These are phyloP conservation scores for Pseudocercospora fijiensis DNA, from an alignment of 2,329 filamentous ascomycete species.

Conservation along the genomic window DNA sequence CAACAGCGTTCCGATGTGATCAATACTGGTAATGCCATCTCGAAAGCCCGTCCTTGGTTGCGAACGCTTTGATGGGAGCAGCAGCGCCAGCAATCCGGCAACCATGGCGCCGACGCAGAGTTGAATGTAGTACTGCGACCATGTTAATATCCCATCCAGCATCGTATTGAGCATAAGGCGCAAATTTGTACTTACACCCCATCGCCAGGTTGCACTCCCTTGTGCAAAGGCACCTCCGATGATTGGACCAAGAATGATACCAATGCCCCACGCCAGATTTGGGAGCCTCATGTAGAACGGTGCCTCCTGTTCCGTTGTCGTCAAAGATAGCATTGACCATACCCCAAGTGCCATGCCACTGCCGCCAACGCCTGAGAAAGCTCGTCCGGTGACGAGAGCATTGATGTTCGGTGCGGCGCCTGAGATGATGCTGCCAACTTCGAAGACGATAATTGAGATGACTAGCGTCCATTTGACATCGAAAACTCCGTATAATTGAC, in stretches of 20 bases:
- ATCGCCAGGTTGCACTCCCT: conserved; percentile 14
- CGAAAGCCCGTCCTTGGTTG: conserved; percentile 6
- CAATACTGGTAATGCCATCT: conserved; percentile 37
- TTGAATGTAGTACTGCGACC: conserved; percentile 47
- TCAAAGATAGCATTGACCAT: conserved; percentile 12
- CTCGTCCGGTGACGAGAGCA: conserved; percentile 37
- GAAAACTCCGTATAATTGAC: conserved; percentile 12
- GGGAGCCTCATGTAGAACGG: conserved; percentile 7
- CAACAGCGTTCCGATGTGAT: conserved; percentile 50
- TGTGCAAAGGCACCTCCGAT: conserved; percentile 17
- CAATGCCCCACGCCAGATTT: conserved; percentile 11
- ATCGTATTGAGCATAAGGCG: not conserved
- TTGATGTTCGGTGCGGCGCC: conserved; percentile 37
- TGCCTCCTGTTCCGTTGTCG: conserved; percentile 15
- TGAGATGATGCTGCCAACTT: conserved; percentile 34
- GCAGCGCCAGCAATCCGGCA: conserved; percentile 40
- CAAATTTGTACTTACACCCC: conserved; percentile 5
- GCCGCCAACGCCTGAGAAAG: conserved; percentile 48
- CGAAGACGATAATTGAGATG: conserved; percentile 29
- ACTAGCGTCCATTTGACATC: conserved; percentile 15
- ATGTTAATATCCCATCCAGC: not conserved
- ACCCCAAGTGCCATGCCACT: conserved; percentile 14
- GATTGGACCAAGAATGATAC: conserved; percentile 17
- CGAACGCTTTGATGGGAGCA: conserved; percentile 38
- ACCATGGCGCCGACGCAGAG: conserved; percentile 37